phyloP scores from a whole-genome alignment of 768 basidiomycete species.

The Tylopilus subfusipes region DNA sequence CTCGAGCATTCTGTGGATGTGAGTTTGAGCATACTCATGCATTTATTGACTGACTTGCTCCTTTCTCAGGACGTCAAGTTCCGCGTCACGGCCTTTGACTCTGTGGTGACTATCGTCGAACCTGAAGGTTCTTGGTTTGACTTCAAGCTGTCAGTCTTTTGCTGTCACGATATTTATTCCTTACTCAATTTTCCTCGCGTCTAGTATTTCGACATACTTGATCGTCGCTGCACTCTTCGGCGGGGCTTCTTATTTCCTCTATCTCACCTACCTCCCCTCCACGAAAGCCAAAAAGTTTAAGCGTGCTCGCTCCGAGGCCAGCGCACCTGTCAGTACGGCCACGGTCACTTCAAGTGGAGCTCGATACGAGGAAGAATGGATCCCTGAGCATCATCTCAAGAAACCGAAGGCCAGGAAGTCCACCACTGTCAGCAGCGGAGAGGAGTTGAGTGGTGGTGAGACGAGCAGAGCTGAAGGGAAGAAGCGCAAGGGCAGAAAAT shows the following conservation, averaged over 20 bases:
- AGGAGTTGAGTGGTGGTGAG: conserved; percentile 65
- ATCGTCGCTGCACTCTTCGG: conserved; percentile 63
- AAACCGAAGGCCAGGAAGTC: conserved; percentile 54
- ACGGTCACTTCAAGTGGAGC: conserved; percentile 60
- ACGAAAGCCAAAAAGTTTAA: conserved; percentile 50
- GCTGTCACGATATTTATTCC: not conserved
- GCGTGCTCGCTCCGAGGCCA: conserved; percentile 44
- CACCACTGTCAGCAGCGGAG: conserved; percentile 52
- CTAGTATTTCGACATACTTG: conserved; percentile 64
- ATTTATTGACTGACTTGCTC: not conserved
- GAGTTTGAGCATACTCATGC: conserved; percentile 17
- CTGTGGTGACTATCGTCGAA: conserved; percentile 75
- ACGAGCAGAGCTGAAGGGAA: conserved; percentile 55
- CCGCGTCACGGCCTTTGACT: conserved; percentile 70
- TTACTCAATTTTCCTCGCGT: conserved; percentile 1
- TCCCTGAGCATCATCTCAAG: conserved; percentile 84
- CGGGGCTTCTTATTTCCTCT: conserved; percentile 61
- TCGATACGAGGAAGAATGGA: conserved; percentile 87
- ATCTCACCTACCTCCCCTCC: conserved; percentile 61
- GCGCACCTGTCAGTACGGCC: conserved; percentile 52
- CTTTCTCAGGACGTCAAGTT: conserved; percentile 47
- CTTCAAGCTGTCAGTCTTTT: conserved; percentile 65
- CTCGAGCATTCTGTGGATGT: conserved; percentile 69
- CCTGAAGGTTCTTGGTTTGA: conserved; percentile 76
- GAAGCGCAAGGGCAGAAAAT: conserved; percentile 51